A percentile compares a stretch with the other conserved stretches of the same genome.
Conservation (phyloP, 202 grass and related monocot genomes). For the Cymbopogon flexuosus region DNA sequence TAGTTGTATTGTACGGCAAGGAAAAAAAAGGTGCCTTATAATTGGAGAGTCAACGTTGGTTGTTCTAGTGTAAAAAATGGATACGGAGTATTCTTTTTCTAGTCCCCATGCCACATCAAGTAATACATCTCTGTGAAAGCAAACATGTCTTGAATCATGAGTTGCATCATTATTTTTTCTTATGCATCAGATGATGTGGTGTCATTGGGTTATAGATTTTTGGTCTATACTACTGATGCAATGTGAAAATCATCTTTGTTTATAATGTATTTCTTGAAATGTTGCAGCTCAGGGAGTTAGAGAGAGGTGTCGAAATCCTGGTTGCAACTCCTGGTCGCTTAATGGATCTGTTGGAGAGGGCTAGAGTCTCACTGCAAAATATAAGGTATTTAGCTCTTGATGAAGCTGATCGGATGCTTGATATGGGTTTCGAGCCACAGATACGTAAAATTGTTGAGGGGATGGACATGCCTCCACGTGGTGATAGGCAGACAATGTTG, state of each 20-base stretch:
- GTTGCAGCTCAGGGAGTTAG: constrained; percentile 70
- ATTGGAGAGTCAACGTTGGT: not conserved
- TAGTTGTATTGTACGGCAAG: not conserved
- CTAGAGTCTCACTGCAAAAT: constrained; percentile 87
- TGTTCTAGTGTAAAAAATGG: not conserved
- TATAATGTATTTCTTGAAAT: not conserved
- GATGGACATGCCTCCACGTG: constrained; percentile 83
- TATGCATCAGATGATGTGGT: not conserved
- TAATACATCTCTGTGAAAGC: not conserved
- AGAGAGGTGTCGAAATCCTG: constrained; percentile 93
- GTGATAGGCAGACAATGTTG: constrained; percentile 81
- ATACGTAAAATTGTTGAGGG: constrained; percentile 97
- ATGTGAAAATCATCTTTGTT: constrained; percentile 34
- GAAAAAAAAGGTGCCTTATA: not conserved
- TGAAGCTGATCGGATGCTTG: constrained; percentile 98
- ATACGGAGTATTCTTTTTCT: not conserved
- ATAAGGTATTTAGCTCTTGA: constrained; percentile 84
- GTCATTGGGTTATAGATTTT: constrained; percentile 37
- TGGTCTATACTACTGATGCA: constrained; percentile 14
- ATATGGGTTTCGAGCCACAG: constrained; percentile 99
- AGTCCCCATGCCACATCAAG: not conserved
- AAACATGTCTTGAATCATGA: not conserved
- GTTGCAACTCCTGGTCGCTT: constrained; percentile 95
- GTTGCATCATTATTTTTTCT: not conserved
- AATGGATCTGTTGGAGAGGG: constrained; percentile 91